Percentiles rank a stretch among this genome's conserved stretches.
Conservation (phyloP, 371 early-diverging fungal genomes). For the Actinomortierella wolfii region DNA sequence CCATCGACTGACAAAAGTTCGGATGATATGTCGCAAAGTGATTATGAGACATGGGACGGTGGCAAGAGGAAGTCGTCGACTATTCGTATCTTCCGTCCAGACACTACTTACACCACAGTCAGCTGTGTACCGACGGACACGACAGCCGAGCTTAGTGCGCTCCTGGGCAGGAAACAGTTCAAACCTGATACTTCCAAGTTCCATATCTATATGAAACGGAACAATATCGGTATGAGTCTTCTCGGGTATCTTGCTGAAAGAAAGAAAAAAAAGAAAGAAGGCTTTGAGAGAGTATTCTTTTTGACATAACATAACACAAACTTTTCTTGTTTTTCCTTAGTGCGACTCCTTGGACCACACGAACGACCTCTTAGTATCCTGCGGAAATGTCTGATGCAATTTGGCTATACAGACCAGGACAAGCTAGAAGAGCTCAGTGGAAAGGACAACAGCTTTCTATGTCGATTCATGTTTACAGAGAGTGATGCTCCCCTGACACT, state of each 20-base stretch:
- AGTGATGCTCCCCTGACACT: conserved; percentile 56
- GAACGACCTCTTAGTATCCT: conserved; percentile 78
- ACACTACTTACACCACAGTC: conserved; percentile 79
- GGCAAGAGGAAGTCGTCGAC: conserved; percentile 30
- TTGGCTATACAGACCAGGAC: conserved; percentile 82
- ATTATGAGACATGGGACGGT: conserved; percentile 29
- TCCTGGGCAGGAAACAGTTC: conserved; percentile 78
- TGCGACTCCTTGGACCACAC: conserved; percentile 60
- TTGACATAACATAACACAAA: neutral
- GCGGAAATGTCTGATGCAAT: conserved; percentile 69
- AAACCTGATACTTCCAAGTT: conserved; percentile 74
- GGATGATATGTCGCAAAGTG: conserved; percentile 29
- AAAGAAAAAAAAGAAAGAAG: neutral
- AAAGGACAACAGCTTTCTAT: conserved; percentile 86
- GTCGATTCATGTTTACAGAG: conserved; percentile 77
- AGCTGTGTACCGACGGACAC: conserved; percentile 68
- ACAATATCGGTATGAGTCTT: conserved; percentile 55
- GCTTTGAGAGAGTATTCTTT: neutral
- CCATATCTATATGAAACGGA: conserved; percentile 65
- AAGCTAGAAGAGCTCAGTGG: conserved; percentile 76
- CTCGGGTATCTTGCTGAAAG: neutral
- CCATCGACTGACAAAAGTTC: conserved; percentile 14
- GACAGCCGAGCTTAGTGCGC: conserved; percentile 71
- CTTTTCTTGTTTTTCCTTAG: conserved; percentile 4
- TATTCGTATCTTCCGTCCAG: conserved; percentile 69